A percentile compares a stretch with the other conserved stretches of the same genome.
Evolutionary conservation across 2,329 filamentous ascomycete species (phyloP).

Genomic region (Lasiodiplodia gonubiensis): DNA sequence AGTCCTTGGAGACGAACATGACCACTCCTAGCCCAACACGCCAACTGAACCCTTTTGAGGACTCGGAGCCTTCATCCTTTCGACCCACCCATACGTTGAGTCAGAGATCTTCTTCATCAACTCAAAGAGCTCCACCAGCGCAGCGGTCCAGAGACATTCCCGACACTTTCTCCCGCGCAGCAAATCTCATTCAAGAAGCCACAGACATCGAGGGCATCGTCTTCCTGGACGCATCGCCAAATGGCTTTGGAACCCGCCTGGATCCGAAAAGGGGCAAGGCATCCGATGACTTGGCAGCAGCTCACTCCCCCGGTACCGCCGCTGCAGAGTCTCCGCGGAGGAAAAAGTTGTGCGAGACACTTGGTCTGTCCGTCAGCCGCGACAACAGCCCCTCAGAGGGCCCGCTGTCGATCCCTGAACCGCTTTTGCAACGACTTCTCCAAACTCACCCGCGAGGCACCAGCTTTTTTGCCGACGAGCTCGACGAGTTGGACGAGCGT

Average conservation of each 20-base stretch:
- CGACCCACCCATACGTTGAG: not conserved
- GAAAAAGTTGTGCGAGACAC: not conserved
- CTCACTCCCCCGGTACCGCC: not conserved
- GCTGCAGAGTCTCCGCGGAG: not conserved
- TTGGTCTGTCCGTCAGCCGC: not conserved
- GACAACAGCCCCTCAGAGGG: not conserved
- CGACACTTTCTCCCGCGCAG: constrained; percentile 40
- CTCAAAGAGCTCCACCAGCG: not conserved
- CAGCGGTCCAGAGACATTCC: not conserved
- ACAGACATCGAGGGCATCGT: constrained; percentile 46
- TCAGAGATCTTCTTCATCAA: not conserved
- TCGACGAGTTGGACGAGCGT: not conserved
- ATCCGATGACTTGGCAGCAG: not conserved
- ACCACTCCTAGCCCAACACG: not conserved
- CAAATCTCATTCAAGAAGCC: constrained; percentile 46
- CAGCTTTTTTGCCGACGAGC: constrained; percentile 29
- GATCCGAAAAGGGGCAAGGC: not conserved
- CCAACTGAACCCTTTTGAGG: not conserved
- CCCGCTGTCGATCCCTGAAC: not conserved
- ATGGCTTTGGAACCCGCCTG: not conserved
- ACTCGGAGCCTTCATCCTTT: no score
- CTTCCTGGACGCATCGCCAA: constrained; percentile 42
- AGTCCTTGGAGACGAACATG: constrained; percentile 3
- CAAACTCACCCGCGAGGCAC: constrained; percentile 26
- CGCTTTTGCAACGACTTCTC: constrained; percentile 25